Evolutionary conservation across 2,329 filamentous ascomycete genomes (phyloP).

Genomic region (Aureobasidium zeae): DNA sequence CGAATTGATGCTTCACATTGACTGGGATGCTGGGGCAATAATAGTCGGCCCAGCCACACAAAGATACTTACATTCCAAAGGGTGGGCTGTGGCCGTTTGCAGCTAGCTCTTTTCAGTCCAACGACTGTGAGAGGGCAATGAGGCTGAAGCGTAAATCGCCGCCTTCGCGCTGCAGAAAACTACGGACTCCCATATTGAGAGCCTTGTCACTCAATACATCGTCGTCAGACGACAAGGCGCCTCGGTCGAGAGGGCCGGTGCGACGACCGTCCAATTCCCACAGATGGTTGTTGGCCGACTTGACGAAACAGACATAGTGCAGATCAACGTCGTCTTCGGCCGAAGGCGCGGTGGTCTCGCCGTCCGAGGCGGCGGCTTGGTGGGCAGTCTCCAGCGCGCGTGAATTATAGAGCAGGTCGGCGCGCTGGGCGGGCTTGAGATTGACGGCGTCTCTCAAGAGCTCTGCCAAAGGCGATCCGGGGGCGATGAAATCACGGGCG

Average conservation of each 20-base stretch:
- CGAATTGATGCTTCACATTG: too few relatives aligned
- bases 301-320: constrained; percentile 94
- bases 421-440: constrained; percentile 56
- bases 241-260: constrained; percentile 62
- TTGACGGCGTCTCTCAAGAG: constrained; percentile 63
- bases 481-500: constrained; percentile 51
- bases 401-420: constrained; percentile 67
- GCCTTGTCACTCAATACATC: constrained; percentile 59
- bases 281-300: constrained; percentile 54
- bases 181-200: constrained; percentile 57
- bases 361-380: constrained; percentile 62
- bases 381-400: constrained; percentile 69
- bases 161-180: constrained; percentile 51
- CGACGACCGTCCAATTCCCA: constrained; percentile 74
- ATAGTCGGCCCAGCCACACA: background rate
- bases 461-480: constrained; percentile 50
- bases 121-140: constrained; percentile 48
- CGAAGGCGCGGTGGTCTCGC: constrained; percentile 68
- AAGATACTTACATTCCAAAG: too few relatives aligned
- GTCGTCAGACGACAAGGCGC: constrained; percentile 33
- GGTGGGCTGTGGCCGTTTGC: constrained; percentile 2
- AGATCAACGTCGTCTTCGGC: constrained; percentile 79
- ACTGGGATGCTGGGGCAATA: too few relatives aligned
- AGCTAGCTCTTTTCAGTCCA: too few relatives aligned
- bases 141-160: constrained; percentile 56